Base-by-base conservation (phyloP, 805 yeast genomes). In the Metschnikowia lunata region DNA sequence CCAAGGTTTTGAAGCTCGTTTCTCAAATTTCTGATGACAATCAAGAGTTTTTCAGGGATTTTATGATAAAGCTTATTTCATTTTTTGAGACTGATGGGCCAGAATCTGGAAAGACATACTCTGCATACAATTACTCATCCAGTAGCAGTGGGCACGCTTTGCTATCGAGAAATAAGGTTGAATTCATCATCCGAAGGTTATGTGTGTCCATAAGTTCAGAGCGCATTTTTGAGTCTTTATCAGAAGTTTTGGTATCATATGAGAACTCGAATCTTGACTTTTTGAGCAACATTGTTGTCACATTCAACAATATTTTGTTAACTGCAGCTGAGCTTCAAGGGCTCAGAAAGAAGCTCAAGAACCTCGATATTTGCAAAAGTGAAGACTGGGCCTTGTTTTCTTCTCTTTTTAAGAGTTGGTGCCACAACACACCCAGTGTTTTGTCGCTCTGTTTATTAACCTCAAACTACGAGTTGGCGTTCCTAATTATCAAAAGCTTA, bases 371-470 rank as follows among this genome's bases (percentile, higher is more conserved):
- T 15, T 64, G 62, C 54, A 74, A 76, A 31, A 51, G 69, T 23
- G 81, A 78, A 31, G 93, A 87, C 45, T 79, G 83, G 71, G 63
- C 72, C 18, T 71, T 90, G 34, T 93, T 93, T 60, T 75, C 85
- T 26, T 70, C 83, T 0, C 69, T 93, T 43, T 93, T 91, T 66
- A 82, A 80, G 57, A 82, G 95, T 46, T 93, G 99, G 99, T 82
- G 95, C 52, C 83, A 84, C 48, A 91, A 88, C 59, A 82, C 96
- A 0, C 89, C 95, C 1, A 90, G 97, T 5, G 86, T 90, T 0
- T 68, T 93, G 34, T 82, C 96, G 1, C 72, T 93, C 15, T 89
- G 97, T 55, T 69, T 93, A 32, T 69, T 91, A 11, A 85, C 97
- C 0, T 90, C 90, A 43, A 86, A 88, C 43, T 91, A 93, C 61